Conservation (phyloP, 768 basidiomycete genomes). For the Baorangia bicolor region DNA sequence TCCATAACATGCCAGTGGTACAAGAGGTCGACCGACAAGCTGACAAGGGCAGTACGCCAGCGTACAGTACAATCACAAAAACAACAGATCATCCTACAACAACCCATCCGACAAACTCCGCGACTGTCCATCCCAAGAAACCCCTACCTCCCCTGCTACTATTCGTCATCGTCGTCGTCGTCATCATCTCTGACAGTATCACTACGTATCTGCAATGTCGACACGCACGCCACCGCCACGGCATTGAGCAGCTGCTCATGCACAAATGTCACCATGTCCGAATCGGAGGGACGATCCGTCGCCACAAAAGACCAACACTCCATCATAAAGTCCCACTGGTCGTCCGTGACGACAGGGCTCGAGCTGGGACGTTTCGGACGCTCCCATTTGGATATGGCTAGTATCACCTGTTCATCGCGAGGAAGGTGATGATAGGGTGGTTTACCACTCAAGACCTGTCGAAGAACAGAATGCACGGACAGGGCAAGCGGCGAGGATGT, state of each 20-base stretch:
- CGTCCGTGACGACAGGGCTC: constrained; percentile 10
- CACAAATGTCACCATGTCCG: constrained; percentile 27
- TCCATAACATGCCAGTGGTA: not conserved
- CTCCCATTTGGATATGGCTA: constrained; percentile 14
- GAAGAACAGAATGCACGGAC: not conserved
- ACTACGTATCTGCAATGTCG: not conserved
- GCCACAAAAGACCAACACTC: constrained; percentile 29
- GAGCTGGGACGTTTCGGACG: constrained; percentile 12
- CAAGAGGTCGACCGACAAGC: not conserved
- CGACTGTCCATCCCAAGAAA: not conserved
- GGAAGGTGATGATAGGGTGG: constrained; percentile 21
- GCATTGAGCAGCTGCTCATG: constrained; percentile 13
- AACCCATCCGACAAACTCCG: not conserved
- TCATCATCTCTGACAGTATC: not conserved
- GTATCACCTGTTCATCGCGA: constrained; percentile 20
- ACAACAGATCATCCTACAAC: not conserved
- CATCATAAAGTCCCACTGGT: constrained; percentile 25
- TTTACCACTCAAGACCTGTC: constrained; percentile 23
- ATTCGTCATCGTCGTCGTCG: not conserved
- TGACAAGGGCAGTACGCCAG: not conserved
- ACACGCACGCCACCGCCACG: not conserved
- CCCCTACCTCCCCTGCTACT: not conserved
- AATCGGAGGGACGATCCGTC: constrained; percentile 32
- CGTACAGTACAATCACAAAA: not conserved
- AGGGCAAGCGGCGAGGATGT: not conserved